A percentile compares a stretch with the other conserved stretches of the same genome.
Evolutionary conservation across 2,329 filamentous ascomycete species (phyloP).

Genomic region (Corniculantispora saksenae): DNA sequence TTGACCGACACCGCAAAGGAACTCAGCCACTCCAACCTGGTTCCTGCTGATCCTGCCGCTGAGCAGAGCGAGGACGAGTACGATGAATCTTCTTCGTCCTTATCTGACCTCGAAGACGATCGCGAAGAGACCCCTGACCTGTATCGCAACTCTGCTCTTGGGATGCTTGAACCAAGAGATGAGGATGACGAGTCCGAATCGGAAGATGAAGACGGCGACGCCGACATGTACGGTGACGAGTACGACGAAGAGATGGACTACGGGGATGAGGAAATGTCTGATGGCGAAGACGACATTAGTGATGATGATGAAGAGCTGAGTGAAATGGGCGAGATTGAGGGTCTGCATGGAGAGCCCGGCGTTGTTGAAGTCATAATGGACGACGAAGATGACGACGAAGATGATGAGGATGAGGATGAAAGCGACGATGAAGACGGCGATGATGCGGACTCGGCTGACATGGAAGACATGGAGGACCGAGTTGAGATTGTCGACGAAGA

Average conservation of each 20-base stretch:
- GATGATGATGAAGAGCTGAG: slow-evolving; percentile 84
- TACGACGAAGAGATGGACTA: slow-evolving; percentile 94
- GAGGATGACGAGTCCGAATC: slow-evolving; percentile 81
- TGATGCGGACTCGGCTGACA: slow-evolving; percentile 49
- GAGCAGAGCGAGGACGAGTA: slow-evolving; percentile 82
- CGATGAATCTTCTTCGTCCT: slow-evolving; percentile 74
- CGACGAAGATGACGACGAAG: slow-evolving; percentile 63
- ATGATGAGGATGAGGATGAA: slow-evolving; percentile 61
- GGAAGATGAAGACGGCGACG: slow-evolving; percentile 67
- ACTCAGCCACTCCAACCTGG: slow-evolving; percentile 78
- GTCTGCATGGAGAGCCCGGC: slow-evolving; percentile 61
- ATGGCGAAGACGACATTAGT: slow-evolving; percentile 84
- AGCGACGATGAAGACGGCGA: slow-evolving; percentile 56
- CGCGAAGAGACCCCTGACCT: slow-evolving; percentile 95
- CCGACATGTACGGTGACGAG: slow-evolving; percentile 91
- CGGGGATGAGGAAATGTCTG: slow-evolving; percentile 75
- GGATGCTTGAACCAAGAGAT: slow-evolving; percentile 85
- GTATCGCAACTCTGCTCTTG: slow-evolving; percentile 92
- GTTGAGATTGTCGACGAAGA: slow-evolving; percentile 65
- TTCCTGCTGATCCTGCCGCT: slow-evolving; percentile 65
- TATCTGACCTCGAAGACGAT: slow-evolving; percentile 83
- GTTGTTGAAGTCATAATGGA: slow-evolving; percentile 80
- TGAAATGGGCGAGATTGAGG: slow-evolving; percentile 85
- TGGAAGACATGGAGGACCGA: slow-evolving; percentile 49
- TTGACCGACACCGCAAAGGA: slow-evolving; percentile 85